phyloP scores from a whole-genome alignment of 2,329 filamentous ascomycete species.

The Scedosporium apiospermum region DNA sequence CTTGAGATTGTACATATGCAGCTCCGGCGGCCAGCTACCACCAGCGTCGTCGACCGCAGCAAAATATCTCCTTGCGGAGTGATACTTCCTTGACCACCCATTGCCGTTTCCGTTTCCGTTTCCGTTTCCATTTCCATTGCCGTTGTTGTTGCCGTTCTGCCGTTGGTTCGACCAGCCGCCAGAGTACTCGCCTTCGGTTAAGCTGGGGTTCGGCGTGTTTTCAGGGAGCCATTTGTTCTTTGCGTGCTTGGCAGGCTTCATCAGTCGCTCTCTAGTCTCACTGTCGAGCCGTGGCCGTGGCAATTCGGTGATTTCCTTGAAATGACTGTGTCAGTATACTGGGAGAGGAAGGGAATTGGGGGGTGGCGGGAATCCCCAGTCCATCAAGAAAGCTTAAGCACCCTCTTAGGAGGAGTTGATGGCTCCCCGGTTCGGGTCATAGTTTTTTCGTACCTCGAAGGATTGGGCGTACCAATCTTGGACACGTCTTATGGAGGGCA shows the following conservation, averaged over 20 bases:
- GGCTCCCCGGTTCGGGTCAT: background rate
- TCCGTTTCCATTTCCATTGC: slow-evolving; percentile 35
- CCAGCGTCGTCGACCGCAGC: slow-evolving; percentile 86
- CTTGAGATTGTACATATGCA: slow-evolving; percentile 86
- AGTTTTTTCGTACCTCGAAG: slow-evolving; percentile 65
- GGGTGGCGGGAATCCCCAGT: too few species aligned
- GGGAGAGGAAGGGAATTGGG: slow-evolving; percentile 2
- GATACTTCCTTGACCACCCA: slow-evolving; percentile 37
- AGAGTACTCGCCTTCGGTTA: slow-evolving; percentile 72
- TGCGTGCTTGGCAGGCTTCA: slow-evolving; percentile 53
- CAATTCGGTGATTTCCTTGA: slow-evolving; percentile 81
- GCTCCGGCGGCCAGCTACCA: slow-evolving; percentile 84
- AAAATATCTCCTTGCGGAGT: slow-evolving; percentile 67
- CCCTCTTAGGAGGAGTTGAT: too few species aligned
- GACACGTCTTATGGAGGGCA: slow-evolving; percentile 92
- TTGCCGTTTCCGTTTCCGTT: slow-evolving; percentile 37
- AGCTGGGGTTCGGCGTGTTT: slow-evolving; percentile 82
- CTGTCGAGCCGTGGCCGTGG: slow-evolving; percentile 67
- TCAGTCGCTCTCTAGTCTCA: slow-evolving; percentile 64
- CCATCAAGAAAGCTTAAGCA: too few species aligned
- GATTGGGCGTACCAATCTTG: slow-evolving; percentile 99
- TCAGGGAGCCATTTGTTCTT: slow-evolving; percentile 64
- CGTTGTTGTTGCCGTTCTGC: slow-evolving; percentile 30
- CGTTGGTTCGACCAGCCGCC: slow-evolving; percentile 39
- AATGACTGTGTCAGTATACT: slow-evolving; percentile 6